Percentiles rank a stretch among this genome's conserved stretches.
These are phyloP conservation scores for Anisodus acutangulus DNA, from an alignment of 257 asterid species.

Conservation along the genomic window DNA sequence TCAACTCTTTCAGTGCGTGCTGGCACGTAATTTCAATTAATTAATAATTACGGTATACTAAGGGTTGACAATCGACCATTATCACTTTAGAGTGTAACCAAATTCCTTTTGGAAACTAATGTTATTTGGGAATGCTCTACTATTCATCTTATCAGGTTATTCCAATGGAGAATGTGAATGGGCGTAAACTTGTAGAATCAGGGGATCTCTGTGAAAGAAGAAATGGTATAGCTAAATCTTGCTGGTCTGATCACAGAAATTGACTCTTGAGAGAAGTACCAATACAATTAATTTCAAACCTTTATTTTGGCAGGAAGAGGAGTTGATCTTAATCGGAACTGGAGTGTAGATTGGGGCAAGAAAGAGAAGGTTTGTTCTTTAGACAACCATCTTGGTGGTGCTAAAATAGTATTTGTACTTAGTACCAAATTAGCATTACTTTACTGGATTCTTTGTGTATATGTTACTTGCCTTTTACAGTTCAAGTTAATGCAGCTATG, in stretches of 20 bases:
- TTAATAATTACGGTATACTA: background rate
- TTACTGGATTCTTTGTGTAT: background rate
- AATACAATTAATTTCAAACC: conserved; percentile 29
- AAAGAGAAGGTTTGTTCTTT: conserved; percentile 73
- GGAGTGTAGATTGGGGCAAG: conserved; percentile 99
- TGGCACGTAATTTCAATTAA: background rate
- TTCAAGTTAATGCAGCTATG: conserved; percentile 20
- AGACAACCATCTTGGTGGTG: conserved; percentile 2
- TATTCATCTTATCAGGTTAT: conserved; percentile 59
- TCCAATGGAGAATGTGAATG: conserved; percentile 90
- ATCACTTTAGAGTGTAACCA: background rate
- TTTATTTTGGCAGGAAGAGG: conserved; percentile 75
- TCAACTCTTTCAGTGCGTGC: background rate
- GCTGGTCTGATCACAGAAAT: conserved; percentile 26
- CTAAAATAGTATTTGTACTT: background rate
- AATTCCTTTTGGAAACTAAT: conserved; percentile 22
- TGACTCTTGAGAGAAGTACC: conserved; percentile 13
- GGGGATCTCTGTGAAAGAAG: conserved; percentile 98
- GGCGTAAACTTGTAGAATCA: conserved; percentile 90
- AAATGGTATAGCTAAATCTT: conserved; percentile 59
- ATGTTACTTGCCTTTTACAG: background rate
- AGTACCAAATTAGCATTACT: background rate
- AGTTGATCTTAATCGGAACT: conserved; percentile 92
- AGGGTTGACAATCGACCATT: background rate
- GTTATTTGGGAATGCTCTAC: conserved; percentile 5